Base-by-base conservation (phyloP, 2,329 filamentous ascomycete species). In the Myriosclerotinia duriaeana region DNA sequence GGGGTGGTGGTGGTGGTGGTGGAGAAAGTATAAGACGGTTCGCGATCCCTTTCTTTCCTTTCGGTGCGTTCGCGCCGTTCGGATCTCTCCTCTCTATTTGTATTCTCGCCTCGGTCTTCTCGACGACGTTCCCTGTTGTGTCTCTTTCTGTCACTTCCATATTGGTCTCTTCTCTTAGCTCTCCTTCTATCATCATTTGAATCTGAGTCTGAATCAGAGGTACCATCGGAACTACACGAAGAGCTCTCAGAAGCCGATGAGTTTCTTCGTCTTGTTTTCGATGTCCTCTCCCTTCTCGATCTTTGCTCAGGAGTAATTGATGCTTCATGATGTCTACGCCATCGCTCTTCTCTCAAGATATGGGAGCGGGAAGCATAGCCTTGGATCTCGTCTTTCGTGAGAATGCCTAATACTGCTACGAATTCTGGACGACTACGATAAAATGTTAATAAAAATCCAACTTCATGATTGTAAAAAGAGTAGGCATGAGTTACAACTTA, bases 341-440 rank as follows among this genome's bases (percentile, higher is more conserved):
- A 66, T 46, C 73, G 71, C 20, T 71, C 68, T 53, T 72, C 73
- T 44, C 82, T 77, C 6, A 80, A 74, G 15, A 77, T 78, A n/a
- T 71, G 53, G 1, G 74, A 74, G 6, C 78, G 76, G 5, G 79
- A 79, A 1, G 85, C 85, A 65, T 80, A 84, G 8, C 82, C 78
- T 26, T 78, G 77, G 50, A 89, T 82, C 53, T 88, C 75, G 15
- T 84, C 81, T 1, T 79, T 80, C 2, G 78, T 78, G 3, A 88
- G 78, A 17, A 82, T 78, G 5, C 87, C 87, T 0, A 89, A 79
- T 5, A 89, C 77, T 15, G 86, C 86, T 3, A 88, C 85, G 67
- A 85, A 88, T 1, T 83, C 81, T 0, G 85, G 85, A 1, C 84
- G 80, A 12, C 72, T 76, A 64, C 50, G 40, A n/a, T 17, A 38